Base-by-base conservation (phyloP, 2,329 filamentous ascomycete genomes). In the Penicillium capsulatum region DNA sequence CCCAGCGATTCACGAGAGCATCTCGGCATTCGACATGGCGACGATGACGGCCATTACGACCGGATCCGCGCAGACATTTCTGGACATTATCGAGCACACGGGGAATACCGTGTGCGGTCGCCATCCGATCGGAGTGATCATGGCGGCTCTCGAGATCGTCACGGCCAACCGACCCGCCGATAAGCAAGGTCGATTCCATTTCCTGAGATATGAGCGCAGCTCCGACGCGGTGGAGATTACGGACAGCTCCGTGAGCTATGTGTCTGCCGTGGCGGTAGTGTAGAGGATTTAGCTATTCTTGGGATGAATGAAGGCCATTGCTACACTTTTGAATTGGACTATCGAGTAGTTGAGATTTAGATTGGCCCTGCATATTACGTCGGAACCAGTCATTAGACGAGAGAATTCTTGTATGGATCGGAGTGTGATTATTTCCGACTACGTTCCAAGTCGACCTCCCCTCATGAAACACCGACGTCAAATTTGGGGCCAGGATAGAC, bases 241-340 rank as follows among this genome's bases (percentile, higher is more conserved):
- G 11, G 87, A 95, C 48, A 92, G 82, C 51, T 96, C 90, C 53
- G 92, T 98, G 36, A 96, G 90, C 67, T 98, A 98, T 65, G 89
- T 86, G 3, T 91, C 90, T 61, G 92, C 89, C 3, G 94, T 92
- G 72, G 88, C 90, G 7, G 73, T 90, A 11, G 59, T 89, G 22
- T 89, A 57, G n/a, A n/a, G n/a, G n/a, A n/a, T n/a, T n/a, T n/a
- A n/a, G n/a, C n/a, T n/a, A n/a, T n/a, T n/a, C n/a, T n/a, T n/a
- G n/a, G n/a, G n/a, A n/a, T n/a, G n/a, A n/a, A n/a, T n/a, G n/a
- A n/a, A n/a, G n/a, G n/a, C n/a, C n/a, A n/a, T n/a, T n/a, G n/a
- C n/a, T n/a, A n/a, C n/a, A n/a, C n/a, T n/a, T n/a, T n/a, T n/a
- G n/a, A n/a, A n/a, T n/a, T n/a, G n/a, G n/a, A n/a, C n/a, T n/a